A percentile compares a stretch with the other conserved stretches of the same genome.
phyloP scores from a whole-genome alignment of 345 rosid genomes.

The Euphorbia pulcherrima region DNA sequence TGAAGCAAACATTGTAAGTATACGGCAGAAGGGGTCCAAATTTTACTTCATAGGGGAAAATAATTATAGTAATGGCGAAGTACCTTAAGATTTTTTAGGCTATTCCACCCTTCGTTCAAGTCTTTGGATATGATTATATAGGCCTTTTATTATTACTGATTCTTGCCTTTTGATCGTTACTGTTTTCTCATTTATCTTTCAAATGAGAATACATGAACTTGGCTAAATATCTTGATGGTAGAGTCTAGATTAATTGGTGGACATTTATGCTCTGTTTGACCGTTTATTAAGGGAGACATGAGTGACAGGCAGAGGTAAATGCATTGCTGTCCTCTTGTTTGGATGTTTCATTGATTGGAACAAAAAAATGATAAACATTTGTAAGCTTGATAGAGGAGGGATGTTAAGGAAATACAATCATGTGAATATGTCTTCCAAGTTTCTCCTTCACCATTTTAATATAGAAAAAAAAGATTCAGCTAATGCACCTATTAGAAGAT shows the following conservation, averaged over 20 bases:
- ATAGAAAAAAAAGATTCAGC: too few relatives aligned
- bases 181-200: background rate
- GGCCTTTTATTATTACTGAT: background rate
- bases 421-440: too few relatives aligned
- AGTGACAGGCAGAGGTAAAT: background rate
- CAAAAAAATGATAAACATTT: too few relatives aligned
- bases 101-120: background rate
- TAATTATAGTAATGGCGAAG: constrained; percentile 1
- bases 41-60: background rate
- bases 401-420: too few relatives aligned
- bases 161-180: background rate
- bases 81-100: background rate
- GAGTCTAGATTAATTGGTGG: background rate
- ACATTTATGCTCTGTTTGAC: background rate
- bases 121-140: background rate
- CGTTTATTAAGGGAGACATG: background rate
- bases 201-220: background rate
- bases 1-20: constrained; percentile 75
- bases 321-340: background rate
- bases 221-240: background rate
- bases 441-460: too few relatives aligned
- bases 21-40: constrained; percentile 3
- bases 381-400: too few relatives aligned
- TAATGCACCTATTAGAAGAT: too few relatives aligned
- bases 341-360: background rate